Percentiles rank a stretch among this genome's conserved stretches.
phyloP scores from a whole-genome alignment of 805 yeast species.

The Wickerhamia fluorescens region DNA sequence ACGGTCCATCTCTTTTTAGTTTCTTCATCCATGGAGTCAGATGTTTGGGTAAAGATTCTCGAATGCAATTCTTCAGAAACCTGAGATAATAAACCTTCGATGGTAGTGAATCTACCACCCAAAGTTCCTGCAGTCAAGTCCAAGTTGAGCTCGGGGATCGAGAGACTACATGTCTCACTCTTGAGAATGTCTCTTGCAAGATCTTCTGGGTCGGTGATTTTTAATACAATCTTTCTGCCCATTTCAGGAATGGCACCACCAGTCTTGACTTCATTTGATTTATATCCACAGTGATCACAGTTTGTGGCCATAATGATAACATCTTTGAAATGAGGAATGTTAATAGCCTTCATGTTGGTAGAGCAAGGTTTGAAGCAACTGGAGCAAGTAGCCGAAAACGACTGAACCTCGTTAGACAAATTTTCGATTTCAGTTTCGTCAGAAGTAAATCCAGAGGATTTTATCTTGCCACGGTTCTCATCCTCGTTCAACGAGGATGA shows the following conservation, averaged over 20 bases:
- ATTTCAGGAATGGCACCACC: slow-evolving; percentile 92
- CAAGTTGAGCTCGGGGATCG: slow-evolving; percentile 78
- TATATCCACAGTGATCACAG: slow-evolving; percentile 90
- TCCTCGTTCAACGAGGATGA: slow-evolving; percentile 14
- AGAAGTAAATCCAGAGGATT: slow-evolving; percentile 52
- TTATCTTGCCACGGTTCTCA: slow-evolving; percentile 22
- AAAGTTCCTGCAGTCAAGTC: slow-evolving; percentile 94
- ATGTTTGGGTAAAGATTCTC: slow-evolving; percentile 76
- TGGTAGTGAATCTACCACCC: slow-evolving; percentile 96
- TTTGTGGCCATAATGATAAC: slow-evolving; percentile 94
- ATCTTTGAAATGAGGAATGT: slow-evolving; percentile 96
- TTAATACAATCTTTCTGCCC: slow-evolving; percentile 69
- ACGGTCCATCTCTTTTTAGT: slow-evolving; percentile 76
- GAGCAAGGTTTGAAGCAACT: slow-evolving; percentile 76
- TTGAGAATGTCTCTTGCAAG: slow-evolving; percentile 89
- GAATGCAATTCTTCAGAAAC: slow-evolving; percentile 83
- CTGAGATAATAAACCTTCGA: slow-evolving; percentile 87
- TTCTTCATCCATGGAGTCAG: slow-evolving; percentile 83
- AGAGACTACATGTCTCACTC: slow-evolving; percentile 85
- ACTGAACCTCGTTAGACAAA: slow-evolving; percentile 83
- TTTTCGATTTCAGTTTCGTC: slow-evolving; percentile 81
- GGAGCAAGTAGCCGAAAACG: slow-evolving; percentile 88
- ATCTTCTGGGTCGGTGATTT: slow-evolving; percentile 85
- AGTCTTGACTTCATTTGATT: slow-evolving; percentile 95
- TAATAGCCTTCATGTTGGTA: slow-evolving; percentile 94